Percentiles rank a stretch among this genome's conserved stretches.
These are phyloP conservation scores for Teratosphaeria pseudoeucalypti DNA, from an alignment of 2,329 filamentous ascomycete genomes.

Conservation along the genomic window DNA sequence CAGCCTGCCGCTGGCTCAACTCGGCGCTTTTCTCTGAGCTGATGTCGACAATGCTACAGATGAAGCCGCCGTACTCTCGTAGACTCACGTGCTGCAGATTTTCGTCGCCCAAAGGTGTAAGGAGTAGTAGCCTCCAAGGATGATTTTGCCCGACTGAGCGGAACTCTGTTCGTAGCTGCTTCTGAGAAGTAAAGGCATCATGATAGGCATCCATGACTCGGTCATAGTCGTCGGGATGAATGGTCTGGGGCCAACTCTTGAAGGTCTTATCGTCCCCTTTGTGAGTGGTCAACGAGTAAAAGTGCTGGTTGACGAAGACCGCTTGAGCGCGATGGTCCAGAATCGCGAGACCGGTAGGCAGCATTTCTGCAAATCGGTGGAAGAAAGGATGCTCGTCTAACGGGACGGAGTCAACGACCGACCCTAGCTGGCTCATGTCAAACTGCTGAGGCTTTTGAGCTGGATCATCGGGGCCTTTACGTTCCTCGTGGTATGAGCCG, in stretches of 20 bases:
- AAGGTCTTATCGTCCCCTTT: constrained; percentile 30
- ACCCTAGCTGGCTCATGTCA: constrained; percentile 1
- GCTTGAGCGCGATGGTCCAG: constrained; percentile 35
- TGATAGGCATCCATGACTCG: constrained; percentile 34
- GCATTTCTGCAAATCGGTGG: constrained; percentile 34
- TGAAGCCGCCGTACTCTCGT: constrained; percentile 31
- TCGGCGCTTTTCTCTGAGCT: constrained; percentile 36
- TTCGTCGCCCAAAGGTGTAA: constrained; percentile 33
- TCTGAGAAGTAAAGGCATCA: constrained; percentile 29
- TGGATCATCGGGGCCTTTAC: neutral
- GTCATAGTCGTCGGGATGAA: constrained; percentile 35
- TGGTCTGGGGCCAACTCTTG: constrained; percentile 36
- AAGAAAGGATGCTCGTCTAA: constrained; percentile 33
- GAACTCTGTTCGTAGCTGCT: constrained; percentile 34
- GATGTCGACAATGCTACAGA: constrained; percentile 38
- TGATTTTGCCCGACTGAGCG: constrained; percentile 25
- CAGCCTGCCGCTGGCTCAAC: constrained; percentile 31
- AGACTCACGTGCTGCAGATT: constrained; percentile 22
- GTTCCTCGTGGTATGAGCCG: neutral
- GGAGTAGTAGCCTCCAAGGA: constrained; percentile 33
- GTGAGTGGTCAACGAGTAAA: constrained; percentile 37
- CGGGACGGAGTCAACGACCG: constrained; percentile 12
- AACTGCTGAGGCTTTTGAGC: neutral
- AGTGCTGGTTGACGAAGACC: constrained; percentile 37
- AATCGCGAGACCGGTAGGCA: constrained; percentile 37